Conservation (phyloP, 176 grass and related monocot genomes). For the Rhynchospora breviuscula region DNA sequence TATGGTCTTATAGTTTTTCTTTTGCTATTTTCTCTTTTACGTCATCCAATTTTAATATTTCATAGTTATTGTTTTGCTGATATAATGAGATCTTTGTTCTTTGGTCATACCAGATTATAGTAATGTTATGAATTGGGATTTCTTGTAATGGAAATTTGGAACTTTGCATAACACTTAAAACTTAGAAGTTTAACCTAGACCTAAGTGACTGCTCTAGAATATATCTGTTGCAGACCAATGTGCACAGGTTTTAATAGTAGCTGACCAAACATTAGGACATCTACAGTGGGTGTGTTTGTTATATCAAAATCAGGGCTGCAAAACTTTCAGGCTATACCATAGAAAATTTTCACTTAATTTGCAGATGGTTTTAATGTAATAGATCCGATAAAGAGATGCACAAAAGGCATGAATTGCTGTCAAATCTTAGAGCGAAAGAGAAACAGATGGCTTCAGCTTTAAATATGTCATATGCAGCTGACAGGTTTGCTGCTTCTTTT, state of each 20-base stretch:
- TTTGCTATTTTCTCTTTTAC: background rate
- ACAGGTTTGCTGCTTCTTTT: constrained; percentile 48
- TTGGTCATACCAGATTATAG: background rate
- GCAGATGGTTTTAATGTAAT: constrained; percentile 13
- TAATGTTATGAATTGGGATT: background rate
- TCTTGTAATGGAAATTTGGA: background rate
- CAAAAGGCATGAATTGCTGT: constrained; percentile 73
- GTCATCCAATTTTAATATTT: background rate
- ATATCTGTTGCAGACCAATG: background rate
- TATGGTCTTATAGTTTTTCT: background rate
- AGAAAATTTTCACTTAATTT: background rate
- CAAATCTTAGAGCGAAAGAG: constrained; percentile 74
- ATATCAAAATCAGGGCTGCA: background rate
- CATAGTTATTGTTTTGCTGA: background rate
- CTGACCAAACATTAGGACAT: background rate
- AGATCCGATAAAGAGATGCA: constrained; percentile 89
- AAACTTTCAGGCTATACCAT: constrained; percentile 4
- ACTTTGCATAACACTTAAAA: background rate
- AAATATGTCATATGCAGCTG: constrained; percentile 84
- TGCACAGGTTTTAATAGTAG: background rate
- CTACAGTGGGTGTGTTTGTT: background rate
- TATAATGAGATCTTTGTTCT: background rate
- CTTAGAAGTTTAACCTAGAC: background rate
- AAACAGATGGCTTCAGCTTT: constrained; percentile 73
- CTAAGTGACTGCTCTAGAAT: background rate